These are phyloP conservation scores for Aspergillus egyptiacus DNA, from an alignment of 495 filamentous ascomycete species.

Conservation along the genomic window DNA sequence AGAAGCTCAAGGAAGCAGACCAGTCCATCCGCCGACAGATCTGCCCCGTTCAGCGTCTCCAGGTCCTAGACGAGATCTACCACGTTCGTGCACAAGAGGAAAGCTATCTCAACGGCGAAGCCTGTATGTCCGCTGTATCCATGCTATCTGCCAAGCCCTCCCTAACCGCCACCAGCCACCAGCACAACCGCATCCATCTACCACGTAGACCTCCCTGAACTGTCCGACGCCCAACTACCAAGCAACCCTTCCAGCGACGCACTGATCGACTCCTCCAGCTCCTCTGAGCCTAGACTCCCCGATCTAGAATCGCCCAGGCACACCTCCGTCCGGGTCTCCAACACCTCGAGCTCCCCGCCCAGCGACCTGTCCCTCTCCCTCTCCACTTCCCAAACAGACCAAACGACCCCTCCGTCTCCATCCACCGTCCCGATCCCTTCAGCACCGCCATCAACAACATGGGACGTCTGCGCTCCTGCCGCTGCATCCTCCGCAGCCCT, in stretches of 20 bases:
- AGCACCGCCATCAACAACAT: background rate
- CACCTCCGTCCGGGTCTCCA: conserved; percentile 22
- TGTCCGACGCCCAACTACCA: conserved; percentile 14
- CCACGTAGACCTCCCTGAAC: conserved; percentile 31
- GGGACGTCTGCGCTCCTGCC: conserved; percentile 2
- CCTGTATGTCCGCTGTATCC: conserved; percentile 40
- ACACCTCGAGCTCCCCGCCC: conserved; percentile 12
- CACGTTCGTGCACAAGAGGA: conserved; percentile 58
- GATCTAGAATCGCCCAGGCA: conserved; percentile 21
- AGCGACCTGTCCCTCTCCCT: conserved; percentile 7
- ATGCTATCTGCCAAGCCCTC: no score
- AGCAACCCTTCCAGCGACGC: conserved; percentile 9
- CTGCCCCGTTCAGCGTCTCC: conserved; percentile 29
- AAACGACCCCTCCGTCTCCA: conserved; percentile 8
- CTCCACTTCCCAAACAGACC: conserved; percentile 12
- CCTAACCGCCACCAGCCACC: conserved; percentile 11
- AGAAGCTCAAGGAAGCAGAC: conserved; percentile 35
- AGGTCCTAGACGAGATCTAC: conserved; percentile 59
- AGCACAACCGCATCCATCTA: conserved; percentile 24
- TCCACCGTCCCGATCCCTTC: background rate
- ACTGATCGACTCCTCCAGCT: conserved; percentile 7
- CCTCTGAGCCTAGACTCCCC: conserved; percentile 17
- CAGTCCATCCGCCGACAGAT: conserved; percentile 41
- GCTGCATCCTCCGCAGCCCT: background rate
- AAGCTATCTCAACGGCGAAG: conserved; percentile 47